A percentile compares a stretch with the other conserved stretches of the same genome.
phyloP scores from a whole-genome alignment of 352 stramenopile genomes.

The Pythium guiyangense region DNA sequence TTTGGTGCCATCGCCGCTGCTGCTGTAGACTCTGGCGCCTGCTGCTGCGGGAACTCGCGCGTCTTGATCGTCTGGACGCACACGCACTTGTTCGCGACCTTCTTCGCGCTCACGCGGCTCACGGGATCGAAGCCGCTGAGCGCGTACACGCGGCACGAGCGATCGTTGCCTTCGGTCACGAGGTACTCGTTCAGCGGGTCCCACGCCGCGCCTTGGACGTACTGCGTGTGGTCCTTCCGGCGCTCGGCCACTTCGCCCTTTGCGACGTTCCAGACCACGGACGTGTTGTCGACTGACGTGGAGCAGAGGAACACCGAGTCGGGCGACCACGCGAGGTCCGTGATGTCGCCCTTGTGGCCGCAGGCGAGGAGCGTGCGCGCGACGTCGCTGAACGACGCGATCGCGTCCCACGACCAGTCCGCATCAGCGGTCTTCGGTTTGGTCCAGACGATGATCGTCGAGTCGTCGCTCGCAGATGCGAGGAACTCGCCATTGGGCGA shows the following conservation, averaged over 20 bases:
- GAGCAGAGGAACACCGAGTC: constrained; percentile 90
- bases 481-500: constrained; percentile 82
- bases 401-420: constrained; percentile 75
- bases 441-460: constrained; percentile 84
- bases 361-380: constrained; percentile 67
- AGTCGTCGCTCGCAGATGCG: constrained; percentile 87
- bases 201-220: constrained; percentile 95
- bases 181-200: constrained; percentile 94
- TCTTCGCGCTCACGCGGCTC: constrained; percentile 50
- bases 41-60: constrained; percentile 36
- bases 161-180: constrained; percentile 93
- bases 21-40: neutral
- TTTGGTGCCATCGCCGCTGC: constrained; percentile 5
- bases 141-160: constrained; percentile 92
- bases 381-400: constrained; percentile 78
- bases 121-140: constrained; percentile 57
- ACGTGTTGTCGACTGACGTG: constrained; percentile 91
- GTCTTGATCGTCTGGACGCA: constrained; percentile 78
- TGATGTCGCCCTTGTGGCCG: constrained; percentile 89
- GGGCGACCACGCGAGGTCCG: constrained; percentile 89
- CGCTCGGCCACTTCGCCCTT: constrained; percentile 75
- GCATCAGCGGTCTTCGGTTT: constrained; percentile 63
- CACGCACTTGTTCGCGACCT: constrained; percentile 64
- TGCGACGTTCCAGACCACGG: constrained; percentile 85
- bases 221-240: constrained; percentile 93